These are phyloP conservation scores for Claviceps sorghi DNA, from an alignment of 2,329 filamentous ascomycete genomes.

Conservation along the genomic window DNA sequence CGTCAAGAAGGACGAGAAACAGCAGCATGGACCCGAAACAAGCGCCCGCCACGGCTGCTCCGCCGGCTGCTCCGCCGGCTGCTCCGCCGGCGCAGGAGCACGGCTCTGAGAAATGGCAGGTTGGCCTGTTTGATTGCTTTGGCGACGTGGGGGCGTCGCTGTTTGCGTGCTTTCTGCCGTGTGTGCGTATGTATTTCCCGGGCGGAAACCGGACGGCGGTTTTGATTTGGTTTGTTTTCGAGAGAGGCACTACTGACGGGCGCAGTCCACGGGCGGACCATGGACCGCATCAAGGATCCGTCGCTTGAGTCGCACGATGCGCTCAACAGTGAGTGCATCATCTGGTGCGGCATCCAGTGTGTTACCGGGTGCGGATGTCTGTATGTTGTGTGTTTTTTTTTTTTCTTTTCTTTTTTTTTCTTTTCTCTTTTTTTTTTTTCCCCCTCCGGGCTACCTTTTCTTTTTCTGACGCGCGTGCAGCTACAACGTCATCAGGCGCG, in stretches of 20 bases:
- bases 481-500: slow-evolving; percentile 37
- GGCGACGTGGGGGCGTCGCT: slow-evolving; percentile 23
- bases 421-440: not conserved
- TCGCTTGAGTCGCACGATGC: slow-evolving; percentile 23
- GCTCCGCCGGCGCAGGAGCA: too few relatives aligned
- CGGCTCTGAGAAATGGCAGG: slow-evolving; percentile 26
- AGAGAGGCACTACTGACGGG: too few relatives aligned
- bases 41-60: too few relatives aligned
- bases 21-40: not conserved
- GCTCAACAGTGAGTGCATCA: slow-evolving; percentile 28
- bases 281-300: slow-evolving; percentile 30
- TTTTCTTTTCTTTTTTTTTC: too few relatives aligned
- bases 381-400: slow-evolving; percentile 14
- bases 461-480: slow-evolving; percentile 14
- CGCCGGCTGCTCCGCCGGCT: too few relatives aligned
- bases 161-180: slow-evolving; percentile 26
- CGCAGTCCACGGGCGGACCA: slow-evolving; percentile 28
- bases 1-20: too few relatives aligned
- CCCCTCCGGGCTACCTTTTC: too few relatives aligned
- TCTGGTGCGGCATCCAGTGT: slow-evolving; percentile 24
- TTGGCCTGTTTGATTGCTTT: slow-evolving; percentile 25
- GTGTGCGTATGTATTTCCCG: slow-evolving; percentile 24
- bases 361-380: slow-evolving; percentile 29
- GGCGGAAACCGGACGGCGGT: too few relatives aligned
- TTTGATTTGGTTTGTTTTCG: not conserved